Evolutionary conservation across 2,329 filamentous ascomycete species (phyloP), one percentile per base, ranked within the genome.

Genomic region (Hymenoscyphus occultus): DNA sequence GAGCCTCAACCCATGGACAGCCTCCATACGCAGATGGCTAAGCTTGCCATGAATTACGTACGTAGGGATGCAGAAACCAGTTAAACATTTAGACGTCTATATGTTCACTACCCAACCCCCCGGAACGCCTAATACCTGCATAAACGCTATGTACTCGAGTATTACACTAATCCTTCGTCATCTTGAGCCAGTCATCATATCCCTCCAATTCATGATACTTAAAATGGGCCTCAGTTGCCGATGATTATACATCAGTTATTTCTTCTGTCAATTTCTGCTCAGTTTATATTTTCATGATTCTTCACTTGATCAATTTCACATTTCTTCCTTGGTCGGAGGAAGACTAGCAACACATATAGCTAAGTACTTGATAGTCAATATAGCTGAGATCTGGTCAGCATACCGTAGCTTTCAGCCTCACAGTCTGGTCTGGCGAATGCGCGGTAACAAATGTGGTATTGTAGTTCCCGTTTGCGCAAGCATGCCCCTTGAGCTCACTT

Each of bases 11-110:
- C n/a, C 45, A 56, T 56, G n/a, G n/a, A 54, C n/a, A 13, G 48
- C 48, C 48, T n/a, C n/a, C 48, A 54, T 54, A 10, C n/a, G 48
- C 12, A 13, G 48, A 19, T 4, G 59, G 59, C 59, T 56, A 48
- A 56, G 60, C 16, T 22, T 62, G 14, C 42, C 31, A 39, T n/a
- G 16, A 32, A 62, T 32, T 48, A 7, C 13, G 10, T 32, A 31
- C 42, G 22, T 48, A 40, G 42, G 56, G 40, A 39, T 40, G 28
- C 14, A 22, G 14, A 62, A 62, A 45, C 60, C 60, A 62, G 56
- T 62, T 40, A 28, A 28, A 16, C 22, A 22, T 22, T 56, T 48
- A 28, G n/a, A 2, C 45, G 22, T 39, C 16, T 39, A 10, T 35
- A 56, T 32, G 32, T 31, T 19, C 13, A 22, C 31, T 39, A 16